phyloP scores from a whole-genome alignment of 1,284 basidiomycete species.

The Cutaneotrichosporon sp. region DNA sequence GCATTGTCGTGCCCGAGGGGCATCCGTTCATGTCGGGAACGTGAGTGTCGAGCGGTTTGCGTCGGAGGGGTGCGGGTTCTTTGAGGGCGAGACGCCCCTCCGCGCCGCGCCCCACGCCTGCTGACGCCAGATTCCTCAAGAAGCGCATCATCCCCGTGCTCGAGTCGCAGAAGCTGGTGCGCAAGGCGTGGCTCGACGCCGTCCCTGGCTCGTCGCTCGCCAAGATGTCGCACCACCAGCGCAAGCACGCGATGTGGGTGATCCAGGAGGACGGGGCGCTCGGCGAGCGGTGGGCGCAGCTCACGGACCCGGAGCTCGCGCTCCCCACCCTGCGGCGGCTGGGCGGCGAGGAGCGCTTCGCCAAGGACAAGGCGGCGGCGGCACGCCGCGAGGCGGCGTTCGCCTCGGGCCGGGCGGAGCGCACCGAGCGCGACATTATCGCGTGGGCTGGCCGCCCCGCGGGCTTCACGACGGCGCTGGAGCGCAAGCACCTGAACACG shows the following conservation, averaged over 20 bases:
- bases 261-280: neutral
- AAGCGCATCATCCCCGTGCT: constrained; percentile 43
- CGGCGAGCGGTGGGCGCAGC: constrained; percentile 5
- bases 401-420: constrained; percentile 5
- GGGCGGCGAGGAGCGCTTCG: constrained; percentile 4
- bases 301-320: constrained; percentile 2
- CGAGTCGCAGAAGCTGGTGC: constrained; percentile 38
- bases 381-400: constrained; percentile 4
- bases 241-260: constrained; percentile 17
- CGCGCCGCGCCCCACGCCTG: no score
- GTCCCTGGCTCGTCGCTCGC: constrained; percentile 1
- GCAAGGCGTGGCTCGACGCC: constrained; percentile 20
- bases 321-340: constrained; percentile 13
- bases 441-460: constrained; percentile 34
- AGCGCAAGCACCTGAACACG: constrained; percentile 40
- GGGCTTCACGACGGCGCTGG: constrained; percentile 35
- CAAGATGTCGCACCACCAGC: constrained; percentile 1
- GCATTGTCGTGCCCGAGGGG: constrained; percentile 31
- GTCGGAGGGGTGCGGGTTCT: no score
- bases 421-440: constrained; percentile 32
- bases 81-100: no score
- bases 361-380: constrained; percentile 7
- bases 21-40: constrained; percentile 45
- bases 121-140: constrained; percentile 44
- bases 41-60: constrained; percentile 30